Base-by-base conservation (phyloP, 177 flowering plant species). In the Telopea speciosissima region DNA sequence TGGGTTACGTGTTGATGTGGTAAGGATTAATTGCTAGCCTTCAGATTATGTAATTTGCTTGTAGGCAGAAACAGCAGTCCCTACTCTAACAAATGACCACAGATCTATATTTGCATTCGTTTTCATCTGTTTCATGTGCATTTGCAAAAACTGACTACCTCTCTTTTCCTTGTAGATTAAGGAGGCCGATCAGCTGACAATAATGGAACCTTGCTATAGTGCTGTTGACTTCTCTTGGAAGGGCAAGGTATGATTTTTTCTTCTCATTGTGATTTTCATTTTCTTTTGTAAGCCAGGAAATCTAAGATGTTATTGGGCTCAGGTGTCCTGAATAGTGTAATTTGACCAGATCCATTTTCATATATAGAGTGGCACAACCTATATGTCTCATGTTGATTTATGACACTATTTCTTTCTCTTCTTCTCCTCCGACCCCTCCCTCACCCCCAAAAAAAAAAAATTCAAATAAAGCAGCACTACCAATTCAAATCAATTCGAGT, bases 401-500 rank as follows among this genome's bases (percentile, higher is more conserved):
- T 26, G 31, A 26, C 31, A 26, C 31, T 26, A 26, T 26, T 26
- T 33, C 63, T 44, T 63, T n/a, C n/a, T n/a, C n/a, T n/a, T n/a
- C n/a, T n/a, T n/a, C n/a, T n/a, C n/a, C n/a, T n/a, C n/a, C n/a
- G n/a, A n/a, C 31, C 54, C 28, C 25, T 24, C 24, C 21, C 40
- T 40, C 25, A 26, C 10, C 54, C 21, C 33, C 24, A 21, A 31
- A 31, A 2, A 31, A 2, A 2, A 2, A 2, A 31, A 31, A 31
- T 2, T 31, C 2, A 5, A n/a, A 28, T 28, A 11, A 66, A 65
- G 17, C 88, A 92, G 98, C 21, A 1, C 64, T 90, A 93, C 78
- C 65, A 80, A 40, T 93, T 90, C 85, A 87, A 83, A 72, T 88
- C 93, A 31, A 78, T 90, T 28, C 93, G 97, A 17, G 93, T 87